Base-by-base conservation (phyloP, 2,329 filamentous ascomycete genomes). In the Alternaria sp. region DNA sequence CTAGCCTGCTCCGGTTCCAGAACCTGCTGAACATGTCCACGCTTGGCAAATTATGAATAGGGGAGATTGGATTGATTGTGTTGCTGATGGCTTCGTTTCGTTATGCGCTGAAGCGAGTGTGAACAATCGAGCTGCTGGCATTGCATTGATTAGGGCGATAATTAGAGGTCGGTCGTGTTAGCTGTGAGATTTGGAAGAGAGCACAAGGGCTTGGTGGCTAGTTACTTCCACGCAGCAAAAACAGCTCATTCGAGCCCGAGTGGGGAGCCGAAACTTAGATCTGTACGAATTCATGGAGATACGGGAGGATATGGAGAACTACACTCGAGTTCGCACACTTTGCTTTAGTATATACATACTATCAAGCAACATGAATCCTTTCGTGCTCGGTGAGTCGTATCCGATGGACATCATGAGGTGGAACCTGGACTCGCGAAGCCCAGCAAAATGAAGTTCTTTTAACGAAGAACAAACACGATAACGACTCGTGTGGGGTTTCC, bases 81-180 rank as follows among this genome's bases (percentile, higher is more conserved):
- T 34, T 28, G 56, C 54, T 2, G 2, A 40, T 54, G 36, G 13
- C 57, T 63, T 4, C 56, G 24, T 3, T 65, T 45, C 9, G 39
- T 52, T n/a, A 36, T 55, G 53, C 40, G 48, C 45, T 62, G 60
- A 26, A 13, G 2, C 9, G 57, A 13, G 11, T 60, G 57, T 28
- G n/a, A 44, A 6, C 10, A 44, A 0, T n/a, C 31, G 5, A 54
- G 33, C 36, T 66, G 61, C 46, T 64, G 56, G 50, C 56, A 54
- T 17, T 66, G 54, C 24, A 59, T 62, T 11, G 48, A 34, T 24
- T 53, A 61, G 24, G 48, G 46, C 29, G 28, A 46, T 14, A 21
- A 24, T 13, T 34, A 33, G 29, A 23, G 21, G n/a, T 48, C 29
- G 11, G 34, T 5, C 10, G 5, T 40, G 21, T 40, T 24, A 17